phyloP scores from a whole-genome alignment of 2,329 filamentous ascomycete genomes.

The Xylariomycetidae sp. region DNA sequence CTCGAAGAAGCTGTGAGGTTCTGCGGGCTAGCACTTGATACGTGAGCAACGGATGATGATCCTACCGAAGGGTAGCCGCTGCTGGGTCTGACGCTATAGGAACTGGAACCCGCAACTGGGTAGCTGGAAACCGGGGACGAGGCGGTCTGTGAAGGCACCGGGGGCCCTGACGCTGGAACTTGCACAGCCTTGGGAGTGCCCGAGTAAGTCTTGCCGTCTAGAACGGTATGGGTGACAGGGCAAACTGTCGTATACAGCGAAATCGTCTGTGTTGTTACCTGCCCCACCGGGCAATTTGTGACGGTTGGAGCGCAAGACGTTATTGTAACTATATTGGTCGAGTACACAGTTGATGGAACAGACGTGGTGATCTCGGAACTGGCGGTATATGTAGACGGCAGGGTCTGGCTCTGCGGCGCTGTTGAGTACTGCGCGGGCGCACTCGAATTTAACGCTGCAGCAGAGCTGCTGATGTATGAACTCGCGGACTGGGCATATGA shows the following conservation, averaged over 20 bases:
- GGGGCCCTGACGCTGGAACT: conserved; percentile 5
- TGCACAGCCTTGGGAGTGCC: conserved; percentile 7
- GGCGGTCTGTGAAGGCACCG: background rate
- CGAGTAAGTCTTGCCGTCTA: conserved; percentile 22
- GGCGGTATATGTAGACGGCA: conserved; percentile 23
- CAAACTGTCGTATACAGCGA: conserved; percentile 26
- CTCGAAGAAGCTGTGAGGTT: conserved; percentile 10
- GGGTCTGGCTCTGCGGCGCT: conserved; percentile 8
- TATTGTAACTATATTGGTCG: conserved; percentile 22
- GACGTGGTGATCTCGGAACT: conserved; percentile 24
- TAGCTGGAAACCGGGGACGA: background rate
- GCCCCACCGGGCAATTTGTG: conserved; percentile 22
- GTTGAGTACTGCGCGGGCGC: conserved; percentile 1
- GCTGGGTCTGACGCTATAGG: background rate
- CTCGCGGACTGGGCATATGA: conserved; percentile 6
- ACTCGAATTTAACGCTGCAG: conserved; percentile 5
- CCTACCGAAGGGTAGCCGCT: conserved; percentile 5
- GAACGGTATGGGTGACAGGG: conserved; percentile 24
- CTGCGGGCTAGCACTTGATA: conserved; percentile 7
- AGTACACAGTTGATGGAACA: conserved; percentile 23
- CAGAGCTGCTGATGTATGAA: conserved; percentile 10
- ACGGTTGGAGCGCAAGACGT: conserved; percentile 22
- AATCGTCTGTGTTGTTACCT: conserved; percentile 23
- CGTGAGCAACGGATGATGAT: conserved; percentile 10
- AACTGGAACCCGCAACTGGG: background rate